Conservation (phyloP, 805 yeast species). For the Teunomyces gatunensis region DNA sequence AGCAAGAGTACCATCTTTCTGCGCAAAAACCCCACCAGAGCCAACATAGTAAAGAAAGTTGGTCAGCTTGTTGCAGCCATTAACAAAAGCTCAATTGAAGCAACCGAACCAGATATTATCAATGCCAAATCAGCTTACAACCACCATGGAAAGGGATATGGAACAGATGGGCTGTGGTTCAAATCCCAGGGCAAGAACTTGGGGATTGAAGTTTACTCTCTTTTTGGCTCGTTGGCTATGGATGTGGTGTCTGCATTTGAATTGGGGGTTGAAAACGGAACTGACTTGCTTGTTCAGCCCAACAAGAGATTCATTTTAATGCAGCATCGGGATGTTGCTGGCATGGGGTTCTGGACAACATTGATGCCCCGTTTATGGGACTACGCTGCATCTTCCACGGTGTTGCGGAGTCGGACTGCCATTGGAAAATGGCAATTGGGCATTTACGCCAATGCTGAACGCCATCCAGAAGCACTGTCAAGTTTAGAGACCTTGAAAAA, state of each 20-base stretch:
- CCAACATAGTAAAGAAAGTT: conserved; percentile 24
- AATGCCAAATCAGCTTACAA: conserved; percentile 32
- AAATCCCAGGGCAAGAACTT: conserved; percentile 27
- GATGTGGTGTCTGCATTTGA: conserved; percentile 64
- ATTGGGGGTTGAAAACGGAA: conserved; percentile 50
- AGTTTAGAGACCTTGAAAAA: conserved; percentile 35
- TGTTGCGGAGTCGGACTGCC: conserved; percentile 34
- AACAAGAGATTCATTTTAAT: conserved; percentile 38
- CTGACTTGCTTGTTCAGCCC: conserved; percentile 42
- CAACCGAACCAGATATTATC: conserved; percentile 29
- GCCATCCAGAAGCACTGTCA: conserved; percentile 25
- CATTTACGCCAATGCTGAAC: conserved; percentile 34
- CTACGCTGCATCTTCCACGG: conserved; percentile 43
- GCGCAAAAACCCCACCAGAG: conserved; percentile 26
- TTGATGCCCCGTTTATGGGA: conserved; percentile 53
- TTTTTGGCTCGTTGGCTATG: conserved; percentile 73
- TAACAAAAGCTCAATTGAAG: conserved; percentile 27
- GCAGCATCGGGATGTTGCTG: conserved; percentile 48
- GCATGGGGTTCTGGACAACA: conserved; percentile 67
- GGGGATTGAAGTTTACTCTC: conserved; percentile 52
- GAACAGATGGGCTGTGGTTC: conserved; percentile 29
- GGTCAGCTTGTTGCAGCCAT: conserved; percentile 26
- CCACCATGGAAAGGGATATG: conserved; percentile 34
- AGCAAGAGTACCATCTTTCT: conserved; percentile 34
- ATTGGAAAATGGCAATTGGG: conserved; percentile 48